phyloP scores from a whole-genome alignment of 2,329 filamentous ascomycete species.

The Trichoderma sp. region DNA sequence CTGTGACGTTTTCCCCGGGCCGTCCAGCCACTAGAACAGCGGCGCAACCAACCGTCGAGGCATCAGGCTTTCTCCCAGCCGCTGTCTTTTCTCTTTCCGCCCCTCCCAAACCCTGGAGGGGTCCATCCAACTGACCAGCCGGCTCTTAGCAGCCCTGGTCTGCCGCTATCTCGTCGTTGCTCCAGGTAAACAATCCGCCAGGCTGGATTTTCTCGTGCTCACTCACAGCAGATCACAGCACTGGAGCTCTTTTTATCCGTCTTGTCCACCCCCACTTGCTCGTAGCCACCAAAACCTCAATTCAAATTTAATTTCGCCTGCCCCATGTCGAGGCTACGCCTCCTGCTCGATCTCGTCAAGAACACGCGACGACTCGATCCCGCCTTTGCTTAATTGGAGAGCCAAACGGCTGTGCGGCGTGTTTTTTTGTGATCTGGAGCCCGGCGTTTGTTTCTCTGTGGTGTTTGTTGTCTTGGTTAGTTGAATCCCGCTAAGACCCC shows the following conservation, averaged over 20 bases:
- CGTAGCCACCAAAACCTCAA: neutral
- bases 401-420: neutral
- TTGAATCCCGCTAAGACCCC: slow-evolving; percentile 10
- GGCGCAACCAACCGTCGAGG: slow-evolving; percentile 6
- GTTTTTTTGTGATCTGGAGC: slow-evolving; percentile 24
- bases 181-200: slow-evolving; percentile 17
- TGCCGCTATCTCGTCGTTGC: neutral
- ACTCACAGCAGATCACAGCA: neutral
- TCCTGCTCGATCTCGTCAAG: slow-evolving; percentile 3
- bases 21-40: neutral
- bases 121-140: neutral
- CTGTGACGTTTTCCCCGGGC: slow-evolving; percentile 15
- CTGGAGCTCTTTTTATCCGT: neutral
- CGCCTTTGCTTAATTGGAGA: neutral
- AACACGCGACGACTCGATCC: neutral
- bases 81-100: neutral
- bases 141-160: neutral
- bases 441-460: slow-evolving; percentile 29
- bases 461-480: slow-evolving; percentile 14
- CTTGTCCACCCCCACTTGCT: slow-evolving; percentile 3
- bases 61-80: neutral
- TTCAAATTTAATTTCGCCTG: neutral
- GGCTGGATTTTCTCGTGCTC: neutral
- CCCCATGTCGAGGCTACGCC: slow-evolving; percentile 17
- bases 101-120: neutral